Conservation (phyloP, 805 yeast species). For the Cyberlindnera xylosilytica region DNA sequence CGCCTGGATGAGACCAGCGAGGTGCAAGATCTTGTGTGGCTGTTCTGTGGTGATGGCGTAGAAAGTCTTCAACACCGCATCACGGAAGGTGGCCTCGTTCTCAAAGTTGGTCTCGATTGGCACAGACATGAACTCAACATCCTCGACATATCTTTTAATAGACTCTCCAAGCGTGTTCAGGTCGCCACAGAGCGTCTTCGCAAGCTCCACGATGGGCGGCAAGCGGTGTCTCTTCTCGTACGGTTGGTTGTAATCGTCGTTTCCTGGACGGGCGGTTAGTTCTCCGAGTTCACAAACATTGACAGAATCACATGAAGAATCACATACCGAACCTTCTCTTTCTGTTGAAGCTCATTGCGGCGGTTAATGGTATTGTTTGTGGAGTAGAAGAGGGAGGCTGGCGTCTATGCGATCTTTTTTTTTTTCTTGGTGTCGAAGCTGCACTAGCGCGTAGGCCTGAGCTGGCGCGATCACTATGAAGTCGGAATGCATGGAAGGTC, state of each 20-base stretch:
- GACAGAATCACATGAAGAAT: background rate
- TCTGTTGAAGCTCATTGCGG: slow-evolving; percentile 25
- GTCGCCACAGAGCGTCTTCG: slow-evolving; percentile 47
- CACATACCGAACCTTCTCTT: slow-evolving; percentile 29
- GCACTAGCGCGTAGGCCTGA: too few relatives aligned
- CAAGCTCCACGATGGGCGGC: slow-evolving; percentile 45
- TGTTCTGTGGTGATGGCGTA: slow-evolving; percentile 77
- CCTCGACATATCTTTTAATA: slow-evolving; percentile 46
- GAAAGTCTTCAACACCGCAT: slow-evolving; percentile 57
- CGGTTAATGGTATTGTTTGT: background rate
- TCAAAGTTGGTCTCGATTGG: slow-evolving; percentile 67
- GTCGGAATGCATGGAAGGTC: too few relatives aligned
- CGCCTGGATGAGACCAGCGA: slow-evolving; percentile 63
- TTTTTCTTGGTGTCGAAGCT: background rate
- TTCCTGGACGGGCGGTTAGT: slow-evolving; percentile 16
- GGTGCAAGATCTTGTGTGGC: slow-evolving; percentile 81
- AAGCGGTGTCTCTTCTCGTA: slow-evolving; percentile 27
- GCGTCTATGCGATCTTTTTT: background rate
- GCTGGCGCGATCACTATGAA: too few relatives aligned
- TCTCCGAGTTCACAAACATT: background rate
- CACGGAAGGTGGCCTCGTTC: slow-evolving; percentile 55
- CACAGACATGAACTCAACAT: slow-evolving; percentile 62
- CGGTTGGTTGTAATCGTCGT: slow-evolving; percentile 25
- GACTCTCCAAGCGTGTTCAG: slow-evolving; percentile 61
- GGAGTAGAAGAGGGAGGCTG: too few relatives aligned